A percentile compares a stretch with the other conserved stretches of the same genome.
Conservation (phyloP, 768 basidiomycete species). For the Fistulinella prunicolor region DNA sequence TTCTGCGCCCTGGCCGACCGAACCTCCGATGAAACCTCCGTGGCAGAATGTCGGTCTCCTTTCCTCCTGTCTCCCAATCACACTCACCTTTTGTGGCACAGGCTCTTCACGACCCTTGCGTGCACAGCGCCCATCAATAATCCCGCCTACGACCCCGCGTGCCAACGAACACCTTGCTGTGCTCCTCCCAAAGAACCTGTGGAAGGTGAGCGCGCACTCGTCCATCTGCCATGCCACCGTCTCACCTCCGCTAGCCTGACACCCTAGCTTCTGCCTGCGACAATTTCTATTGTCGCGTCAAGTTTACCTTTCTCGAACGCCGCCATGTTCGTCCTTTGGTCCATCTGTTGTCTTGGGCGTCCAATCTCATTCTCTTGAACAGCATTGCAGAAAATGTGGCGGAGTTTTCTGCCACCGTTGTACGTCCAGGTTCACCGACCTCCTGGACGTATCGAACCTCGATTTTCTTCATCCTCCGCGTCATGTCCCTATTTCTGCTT, state of each 20-base stretch:
- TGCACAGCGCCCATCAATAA: slow-evolving; percentile 15
- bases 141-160: slow-evolving; percentile 22
- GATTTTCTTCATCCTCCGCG: slow-evolving; percentile 70
- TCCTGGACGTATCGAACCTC: slow-evolving; percentile 72
- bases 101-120: slow-evolving; percentile 23
- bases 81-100: slow-evolving; percentile 4
- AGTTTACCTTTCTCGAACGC: slow-evolving; percentile 68
- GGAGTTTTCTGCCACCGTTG: slow-evolving; percentile 71
- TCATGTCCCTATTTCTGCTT: slow-evolving; percentile 55
- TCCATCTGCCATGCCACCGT: background rate
- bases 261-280: slow-evolving; percentile 61
- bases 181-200: slow-evolving; percentile 61
- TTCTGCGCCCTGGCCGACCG: slow-evolving; percentile 8
- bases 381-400: slow-evolving; percentile 86
- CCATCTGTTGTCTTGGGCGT: background rate
- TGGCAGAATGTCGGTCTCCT: slow-evolving; percentile 15
- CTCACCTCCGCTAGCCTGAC: slow-evolving; percentile 50
- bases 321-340: slow-evolving; percentile 56
- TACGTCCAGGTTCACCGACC: slow-evolving; percentile 53
- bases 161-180: slow-evolving; percentile 77
- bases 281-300: slow-evolving; percentile 64
- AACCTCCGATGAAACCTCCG: slow-evolving; percentile 17
- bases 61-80: background rate
- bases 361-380: slow-evolving; percentile 20
- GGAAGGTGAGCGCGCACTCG: slow-evolving; percentile 55